phyloP scores from a whole-genome alignment of 805 yeast species.

The Suhomyces prunicola region DNA sequence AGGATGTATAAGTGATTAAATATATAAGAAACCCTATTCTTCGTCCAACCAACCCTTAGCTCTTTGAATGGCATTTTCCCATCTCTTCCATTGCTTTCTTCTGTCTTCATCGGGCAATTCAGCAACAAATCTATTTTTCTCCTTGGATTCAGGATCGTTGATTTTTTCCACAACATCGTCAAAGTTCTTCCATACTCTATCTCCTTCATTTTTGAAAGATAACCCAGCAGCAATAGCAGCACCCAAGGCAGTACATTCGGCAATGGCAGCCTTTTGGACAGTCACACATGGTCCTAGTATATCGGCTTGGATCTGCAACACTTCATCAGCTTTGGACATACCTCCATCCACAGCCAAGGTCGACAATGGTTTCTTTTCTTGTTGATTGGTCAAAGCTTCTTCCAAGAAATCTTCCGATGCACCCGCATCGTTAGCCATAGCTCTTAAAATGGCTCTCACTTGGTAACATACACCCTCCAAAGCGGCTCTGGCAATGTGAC shows the following conservation, averaged over 20 bases:
- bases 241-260: constrained; percentile 93
- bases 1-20: not conserved
- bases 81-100: constrained; percentile 60
- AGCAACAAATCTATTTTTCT: constrained; percentile 30
- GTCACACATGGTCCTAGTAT: constrained; percentile 83
- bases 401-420: constrained; percentile 57
- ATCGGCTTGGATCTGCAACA: constrained; percentile 92
- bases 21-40: not conserved
- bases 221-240: constrained; percentile 96
- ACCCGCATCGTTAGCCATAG: constrained; percentile 85
- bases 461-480: constrained; percentile 94
- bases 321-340: constrained; percentile 85
- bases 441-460: constrained; percentile 83
- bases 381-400: constrained; percentile 44
- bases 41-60: constrained; percentile 76
- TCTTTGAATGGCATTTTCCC: constrained; percentile 84
- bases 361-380: constrained; percentile 45
- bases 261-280: constrained; percentile 73
- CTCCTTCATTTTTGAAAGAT: constrained; percentile 43
- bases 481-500: constrained; percentile 92
- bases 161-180: constrained; percentile 57
- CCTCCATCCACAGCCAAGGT: constrained; percentile 88
- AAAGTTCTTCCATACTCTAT: constrained; percentile 71
- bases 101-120: constrained; percentile 56
- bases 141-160: constrained; percentile 26